phyloP scores from a whole-genome alignment of 441 rosid species.

The Gossypium lobatum region DNA sequence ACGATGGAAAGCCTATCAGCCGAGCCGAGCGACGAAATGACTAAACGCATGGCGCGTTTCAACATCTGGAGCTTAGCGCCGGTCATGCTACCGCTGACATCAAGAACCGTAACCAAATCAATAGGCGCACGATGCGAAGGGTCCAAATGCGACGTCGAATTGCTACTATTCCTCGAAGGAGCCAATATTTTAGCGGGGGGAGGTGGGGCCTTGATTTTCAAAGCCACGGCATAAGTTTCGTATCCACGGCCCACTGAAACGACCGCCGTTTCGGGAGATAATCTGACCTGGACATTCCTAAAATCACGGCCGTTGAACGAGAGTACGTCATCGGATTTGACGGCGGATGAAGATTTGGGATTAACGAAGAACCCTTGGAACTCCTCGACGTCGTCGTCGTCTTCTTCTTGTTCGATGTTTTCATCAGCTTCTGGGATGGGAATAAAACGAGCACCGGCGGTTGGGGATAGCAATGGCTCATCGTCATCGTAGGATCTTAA shows the following conservation, averaged over 20 bases:
- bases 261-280: constrained; percentile 47
- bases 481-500: constrained; percentile 50
- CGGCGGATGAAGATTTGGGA: constrained; percentile 34
- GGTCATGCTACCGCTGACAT: constrained; percentile 41
- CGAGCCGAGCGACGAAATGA: constrained; percentile 48
- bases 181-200: constrained; percentile 11
- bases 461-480: constrained; percentile 49
- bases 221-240: constrained; percentile 49
- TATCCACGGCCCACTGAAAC: constrained; percentile 41
- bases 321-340: constrained; percentile 31
- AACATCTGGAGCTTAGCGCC: constrained; percentile 54
- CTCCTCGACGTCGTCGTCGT: constrained; percentile 40
- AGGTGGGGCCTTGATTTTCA: constrained; percentile 49
- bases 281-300: constrained; percentile 40
- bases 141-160: constrained; percentile 24
- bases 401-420: constrained; percentile 28
- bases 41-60: constrained; percentile 58
- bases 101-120: constrained; percentile 56
- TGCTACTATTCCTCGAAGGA: not conserved
- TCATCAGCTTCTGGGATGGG: constrained; percentile 61
- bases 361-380: constrained; percentile 60
- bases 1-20: constrained; percentile 59
- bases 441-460: constrained; percentile 28
- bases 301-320: constrained; percentile 26
- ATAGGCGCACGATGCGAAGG: constrained; percentile 51